Base-by-base conservation (phyloP, 2,329 filamentous ascomycete species). In the Cytospora leucostoma region DNA sequence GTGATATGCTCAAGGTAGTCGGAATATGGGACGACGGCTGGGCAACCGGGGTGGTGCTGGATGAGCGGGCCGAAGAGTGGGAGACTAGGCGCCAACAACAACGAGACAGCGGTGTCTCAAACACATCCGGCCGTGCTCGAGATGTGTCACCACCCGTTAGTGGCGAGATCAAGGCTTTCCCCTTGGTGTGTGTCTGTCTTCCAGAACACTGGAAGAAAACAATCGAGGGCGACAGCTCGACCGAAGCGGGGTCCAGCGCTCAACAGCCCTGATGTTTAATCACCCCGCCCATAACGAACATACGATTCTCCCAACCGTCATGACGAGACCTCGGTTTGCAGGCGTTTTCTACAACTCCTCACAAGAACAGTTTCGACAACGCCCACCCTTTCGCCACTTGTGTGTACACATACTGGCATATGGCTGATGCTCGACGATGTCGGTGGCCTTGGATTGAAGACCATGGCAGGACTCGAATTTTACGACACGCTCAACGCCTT, bases 1-100 rank as follows among this genome's bases (percentile, higher is more conserved):
- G 95, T 60, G 95, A 99, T 73, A 97, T 99, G 93, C 84, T 99
- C 72, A 98, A 97, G 79, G 89, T 99, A 15, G 90, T 98, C 37
- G 95, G 95, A 66, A 99, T 99, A 69, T 99, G 95, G 95, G 95
- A 99, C 72, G 95, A 99, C 74, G 95, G 95, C 54, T 99, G 95
- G 95, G 95, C 95, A 12, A 99, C 95, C 1, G 95, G 95, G 70
- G 84, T 97, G 61, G 83, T 96, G 73, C 79, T 96, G 62, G 84
- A 89, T 60, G 91, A 96, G 70, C 84, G 87, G 61, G 93, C 93
- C 2, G 94, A 98, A 66, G 92, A 97, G 67, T 97, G 92, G 88
- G 91, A 96, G 70, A 83, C 84, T 51, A 84, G 89, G 67, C 85
- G 87, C 70, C 88, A 91, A 71, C 80, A 87, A 38, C 93, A 96